Base-by-base conservation (phyloP, 1,139 yeast species). In the Entelexis sorbosivorans region DNA sequence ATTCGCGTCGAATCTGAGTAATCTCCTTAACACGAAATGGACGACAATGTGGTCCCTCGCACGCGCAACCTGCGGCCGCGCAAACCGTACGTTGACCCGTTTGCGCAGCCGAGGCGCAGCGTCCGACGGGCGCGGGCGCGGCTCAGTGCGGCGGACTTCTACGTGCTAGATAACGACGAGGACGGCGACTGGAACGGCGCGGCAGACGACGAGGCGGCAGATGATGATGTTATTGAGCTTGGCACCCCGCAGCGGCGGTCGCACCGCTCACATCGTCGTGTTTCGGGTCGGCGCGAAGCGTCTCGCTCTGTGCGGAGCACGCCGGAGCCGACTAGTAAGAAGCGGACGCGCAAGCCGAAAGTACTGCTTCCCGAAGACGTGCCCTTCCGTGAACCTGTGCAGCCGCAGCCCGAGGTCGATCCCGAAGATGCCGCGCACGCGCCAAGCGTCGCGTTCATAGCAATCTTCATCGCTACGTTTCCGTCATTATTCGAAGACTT, bases 381-480 rank as follows among this genome's bases (percentile, higher is more conserved):
- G 31, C 63, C 63, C 11, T 62, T 66, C 63, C 47, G 63, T 29
- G 49, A 53, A 13, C 56, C 56, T 13, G 57, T 50, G 33, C 53
- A 51, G 20, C 42, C 39, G 10, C 64, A 60, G 54, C 66, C 66
- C 16, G 58, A 50, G 33, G 48, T 52, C 5, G 60, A 54, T 40
- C 57, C 56, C 10, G 56, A 54, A 11, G 39, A 51, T 2, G 53
- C 61, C 13, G 59, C 56, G 44, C 53, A 61, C 52, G 50, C 56
- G 35, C 65, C 67, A 3, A 61, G 58, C 24, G 57, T 64, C 7
- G 68, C 69, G n/a, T 61, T 63, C 47, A 38, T 66, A 16, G 68
- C 69, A 17, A 60, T 65, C 56, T 66, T 69, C 50, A 63, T 64
- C 19, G 58, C 63, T 4, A 60, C 63, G 29, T 70, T 70, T 54